These are phyloP conservation scores for Dendrobium chrysotoxum DNA, from an alignment of 106 monocot genomes.

Conservation along the genomic window DNA sequence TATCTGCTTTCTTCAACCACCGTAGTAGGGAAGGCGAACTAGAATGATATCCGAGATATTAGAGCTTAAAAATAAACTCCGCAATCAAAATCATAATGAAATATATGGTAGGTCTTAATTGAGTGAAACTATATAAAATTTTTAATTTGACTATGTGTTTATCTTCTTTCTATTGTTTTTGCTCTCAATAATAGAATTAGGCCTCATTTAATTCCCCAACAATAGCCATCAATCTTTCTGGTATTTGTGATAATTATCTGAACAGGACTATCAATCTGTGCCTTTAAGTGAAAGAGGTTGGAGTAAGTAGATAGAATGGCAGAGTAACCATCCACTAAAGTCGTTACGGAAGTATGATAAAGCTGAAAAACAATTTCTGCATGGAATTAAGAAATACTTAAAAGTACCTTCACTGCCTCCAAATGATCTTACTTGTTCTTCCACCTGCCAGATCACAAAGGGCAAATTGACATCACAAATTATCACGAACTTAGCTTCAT, in stretches of 20 bases:
- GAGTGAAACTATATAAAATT: too few relatives aligned
- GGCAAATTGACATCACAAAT: not conserved
- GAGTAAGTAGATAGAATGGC: not conserved
- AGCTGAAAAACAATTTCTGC: not conserved
- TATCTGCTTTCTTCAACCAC: too few relatives aligned
- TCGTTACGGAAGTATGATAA: not conserved
- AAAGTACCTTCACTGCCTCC: constrained; percentile 21
- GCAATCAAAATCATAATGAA: too few relatives aligned
- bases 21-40: too few relatives aligned
- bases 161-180: too few relatives aligned
- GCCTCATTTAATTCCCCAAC: too few relatives aligned
- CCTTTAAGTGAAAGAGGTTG: not conserved
- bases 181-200: too few relatives aligned
- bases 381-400: not conserved
- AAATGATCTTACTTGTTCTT: constrained; percentile 23
- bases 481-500: not conserved
- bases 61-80: too few relatives aligned
- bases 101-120: too few relatives aligned
- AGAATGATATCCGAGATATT: too few relatives aligned
- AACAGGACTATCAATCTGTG: not conserved
- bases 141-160: too few relatives aligned
- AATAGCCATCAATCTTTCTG: not conserved
- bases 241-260: not conserved
- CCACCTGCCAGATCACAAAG: constrained; percentile 21
- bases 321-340: not conserved